Conservation (phyloP, 2,329 filamentous ascomycete species). For the Nemania sp. region DNA sequence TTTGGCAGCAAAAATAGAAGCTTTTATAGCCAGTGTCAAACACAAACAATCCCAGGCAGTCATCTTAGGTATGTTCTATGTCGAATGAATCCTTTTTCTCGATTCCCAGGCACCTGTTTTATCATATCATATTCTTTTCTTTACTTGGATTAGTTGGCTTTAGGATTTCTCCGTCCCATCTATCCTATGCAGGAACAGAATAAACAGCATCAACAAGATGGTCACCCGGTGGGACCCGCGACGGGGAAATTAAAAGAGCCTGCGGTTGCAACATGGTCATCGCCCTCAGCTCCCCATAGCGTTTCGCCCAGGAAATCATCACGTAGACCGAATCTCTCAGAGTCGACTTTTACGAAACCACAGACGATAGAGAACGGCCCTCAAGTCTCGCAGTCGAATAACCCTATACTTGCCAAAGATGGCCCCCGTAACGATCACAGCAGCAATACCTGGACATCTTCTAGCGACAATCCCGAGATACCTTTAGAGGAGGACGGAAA, state of each 20-base stretch:
- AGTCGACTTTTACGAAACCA: constrained; percentile 28
- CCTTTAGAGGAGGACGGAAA: constrained; percentile 54
- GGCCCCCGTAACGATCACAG: constrained; percentile 39
- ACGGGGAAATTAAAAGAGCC: constrained; percentile 35
- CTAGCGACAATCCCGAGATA: constrained; percentile 53
- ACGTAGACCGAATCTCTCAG: constrained; percentile 24
- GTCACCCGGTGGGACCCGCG: constrained; percentile 26
- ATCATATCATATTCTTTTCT: constrained; percentile 13
- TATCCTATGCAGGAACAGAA: constrained; percentile 4
- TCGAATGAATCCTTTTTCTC: constrained; percentile 1
- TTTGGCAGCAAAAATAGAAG: not conserved
- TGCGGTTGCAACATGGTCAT: constrained; percentile 18
- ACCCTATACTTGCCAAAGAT: constrained; percentile 20
- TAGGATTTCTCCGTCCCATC: not conserved
- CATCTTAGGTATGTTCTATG: constrained; percentile 5
- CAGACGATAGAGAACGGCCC: constrained; percentile 11
- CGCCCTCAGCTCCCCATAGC: constrained; percentile 21
- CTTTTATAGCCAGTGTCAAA: not conserved
- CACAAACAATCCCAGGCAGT: not conserved
- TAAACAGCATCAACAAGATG: constrained; percentile 14
- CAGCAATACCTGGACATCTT: constrained; percentile 62
- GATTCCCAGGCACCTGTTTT: no score
- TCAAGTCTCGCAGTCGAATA: constrained; percentile 27
- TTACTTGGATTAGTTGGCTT: constrained; percentile 2
- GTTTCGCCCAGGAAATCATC: constrained; percentile 12